Conservation (phyloP, 2,329 filamentous ascomycete genomes). For the Cercospora brassicicola region DNA sequence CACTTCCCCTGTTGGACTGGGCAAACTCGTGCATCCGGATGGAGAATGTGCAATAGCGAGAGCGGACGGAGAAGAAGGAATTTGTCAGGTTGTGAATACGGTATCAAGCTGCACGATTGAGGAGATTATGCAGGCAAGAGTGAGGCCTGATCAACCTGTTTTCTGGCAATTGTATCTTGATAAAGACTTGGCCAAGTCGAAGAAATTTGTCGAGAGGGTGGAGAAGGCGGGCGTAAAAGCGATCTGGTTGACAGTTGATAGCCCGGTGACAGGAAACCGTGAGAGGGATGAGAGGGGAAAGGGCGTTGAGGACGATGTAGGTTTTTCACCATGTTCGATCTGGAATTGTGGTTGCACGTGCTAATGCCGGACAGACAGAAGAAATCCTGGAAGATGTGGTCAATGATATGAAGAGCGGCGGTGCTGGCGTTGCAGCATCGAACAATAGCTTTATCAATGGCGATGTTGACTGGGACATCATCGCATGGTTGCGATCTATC, state of each 20-base stretch:
- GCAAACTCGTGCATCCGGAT: constrained; percentile 36
- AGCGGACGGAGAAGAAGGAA: constrained; percentile 31
- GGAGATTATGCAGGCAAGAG: constrained; percentile 31
- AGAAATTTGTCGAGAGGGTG: constrained; percentile 51
- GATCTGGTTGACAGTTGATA: constrained; percentile 60
- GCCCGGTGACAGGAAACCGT: constrained; percentile 58
- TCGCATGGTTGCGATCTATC: constrained; percentile 26
- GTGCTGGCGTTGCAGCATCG: constrained; percentile 27
- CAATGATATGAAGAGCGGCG: constrained; percentile 20
- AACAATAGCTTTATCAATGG: constrained; percentile 33
- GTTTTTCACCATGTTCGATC: not conserved
- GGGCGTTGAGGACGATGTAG: constrained; percentile 33
- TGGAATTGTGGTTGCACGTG: not conserved
- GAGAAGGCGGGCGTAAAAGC: constrained; percentile 52
- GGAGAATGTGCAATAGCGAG: constrained; percentile 38
- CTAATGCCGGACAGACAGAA: constrained; percentile 10
- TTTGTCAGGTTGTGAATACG: constrained; percentile 35
- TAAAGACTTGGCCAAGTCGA: constrained; percentile 53
- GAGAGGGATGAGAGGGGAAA: constrained; percentile 47
- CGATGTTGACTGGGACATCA: constrained; percentile 30
- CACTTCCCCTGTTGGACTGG: constrained; percentile 39
- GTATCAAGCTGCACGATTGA: constrained; percentile 34
- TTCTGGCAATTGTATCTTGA: constrained; percentile 65
- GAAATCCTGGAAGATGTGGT: constrained; percentile 29
- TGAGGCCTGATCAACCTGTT: constrained; percentile 35